Percentiles rank a stretch among this genome's conserved stretches.
These are phyloP conservation scores for Amanita rubescens DNA, from an alignment of 768 basidiomycete genomes.

Conservation along the genomic window DNA sequence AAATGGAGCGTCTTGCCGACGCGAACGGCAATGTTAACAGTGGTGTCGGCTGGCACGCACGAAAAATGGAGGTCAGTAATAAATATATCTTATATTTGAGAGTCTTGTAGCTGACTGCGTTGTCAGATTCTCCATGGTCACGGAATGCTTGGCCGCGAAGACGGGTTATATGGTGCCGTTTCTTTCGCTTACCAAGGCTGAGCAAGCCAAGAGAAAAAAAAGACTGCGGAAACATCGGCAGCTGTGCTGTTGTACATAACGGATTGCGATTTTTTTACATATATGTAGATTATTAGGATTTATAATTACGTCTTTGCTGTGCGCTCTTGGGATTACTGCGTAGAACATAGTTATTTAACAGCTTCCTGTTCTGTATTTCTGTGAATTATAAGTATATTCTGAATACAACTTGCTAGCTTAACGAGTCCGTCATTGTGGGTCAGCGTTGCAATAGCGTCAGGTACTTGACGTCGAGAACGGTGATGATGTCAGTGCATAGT, in stretches of 20 bases:
- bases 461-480: too few species aligned
- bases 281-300: not conserved
- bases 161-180: conserved; percentile 89
- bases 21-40: conserved; percentile 88
- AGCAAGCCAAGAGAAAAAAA: conserved; percentile 10
- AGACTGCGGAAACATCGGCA: not conserved
- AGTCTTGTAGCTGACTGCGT: conserved; percentile 1
- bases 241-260: not conserved
- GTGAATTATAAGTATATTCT: too few species aligned
- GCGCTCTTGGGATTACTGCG: too few species aligned
- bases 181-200: conserved; percentile 92
- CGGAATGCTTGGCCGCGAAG: conserved; percentile 88
- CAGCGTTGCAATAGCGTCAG: too few species aligned
- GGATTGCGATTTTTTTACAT: not conserved
- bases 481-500: too few species aligned
- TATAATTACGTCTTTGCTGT: too few species aligned
- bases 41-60: conserved; percentile 89
- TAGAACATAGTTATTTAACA: too few species aligned
- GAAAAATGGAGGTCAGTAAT: conserved; percentile 88
- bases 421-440: too few species aligned
- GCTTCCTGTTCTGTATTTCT: too few species aligned
- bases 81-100: not conserved
- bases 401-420: too few species aligned
- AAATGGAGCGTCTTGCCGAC: conserved; percentile 65
- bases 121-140: conserved; percentile 76